A percentile compares a stretch with the other conserved stretches of the same genome.
Evolutionary conservation across 1,284 basidiomycete genomes (phyloP).

Genomic region (Ustilago cynodontis): DNA sequence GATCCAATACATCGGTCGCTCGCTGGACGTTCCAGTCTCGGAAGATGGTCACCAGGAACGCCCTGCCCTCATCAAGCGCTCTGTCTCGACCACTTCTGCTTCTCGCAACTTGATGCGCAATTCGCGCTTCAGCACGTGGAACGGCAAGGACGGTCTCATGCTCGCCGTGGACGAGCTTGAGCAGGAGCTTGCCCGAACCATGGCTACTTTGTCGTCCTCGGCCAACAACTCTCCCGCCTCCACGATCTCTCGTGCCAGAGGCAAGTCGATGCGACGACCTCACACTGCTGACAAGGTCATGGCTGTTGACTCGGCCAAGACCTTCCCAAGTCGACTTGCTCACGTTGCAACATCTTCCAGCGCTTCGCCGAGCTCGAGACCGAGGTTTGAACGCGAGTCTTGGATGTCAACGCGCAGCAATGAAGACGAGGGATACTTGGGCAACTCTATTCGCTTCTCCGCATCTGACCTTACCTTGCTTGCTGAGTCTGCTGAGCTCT

Average conservation of each 20-base stretch:
- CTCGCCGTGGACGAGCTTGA: slow-evolving; percentile 45
- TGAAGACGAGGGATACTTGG: slow-evolving; percentile 11
- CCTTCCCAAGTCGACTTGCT: background rate
- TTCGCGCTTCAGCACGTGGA: slow-evolving; percentile 28
- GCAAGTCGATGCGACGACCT: slow-evolving; percentile 29
- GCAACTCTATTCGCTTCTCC: slow-evolving; percentile 31
- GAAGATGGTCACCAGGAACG: slow-evolving; percentile 29
- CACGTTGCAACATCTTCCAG: background rate
- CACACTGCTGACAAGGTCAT: slow-evolving; percentile 34
- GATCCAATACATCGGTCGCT: slow-evolving; percentile 40
- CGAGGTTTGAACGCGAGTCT: slow-evolving; percentile 30
- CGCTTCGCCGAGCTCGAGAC: slow-evolving; percentile 1
- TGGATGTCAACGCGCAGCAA: slow-evolving; percentile 30
- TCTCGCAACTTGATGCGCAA: slow-evolving; percentile 11
- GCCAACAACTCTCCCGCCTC: slow-evolving; percentile 25
- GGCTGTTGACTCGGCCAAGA: slow-evolving; percentile 10
- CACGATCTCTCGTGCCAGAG: slow-evolving; percentile 16
- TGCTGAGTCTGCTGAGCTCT: slow-evolving; percentile 13
- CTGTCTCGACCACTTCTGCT: background rate
- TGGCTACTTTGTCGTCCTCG: slow-evolving; percentile 32
- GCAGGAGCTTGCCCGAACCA: slow-evolving; percentile 40
- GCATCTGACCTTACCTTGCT: slow-evolving; percentile 29
- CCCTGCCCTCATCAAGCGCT: background rate
- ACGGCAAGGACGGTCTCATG: slow-evolving; percentile 43
- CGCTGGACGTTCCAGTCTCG: slow-evolving; percentile 35